Base-by-base conservation (phyloP, 2,329 filamentous ascomycete species). In the Penicillium sclerotiorum region DNA sequence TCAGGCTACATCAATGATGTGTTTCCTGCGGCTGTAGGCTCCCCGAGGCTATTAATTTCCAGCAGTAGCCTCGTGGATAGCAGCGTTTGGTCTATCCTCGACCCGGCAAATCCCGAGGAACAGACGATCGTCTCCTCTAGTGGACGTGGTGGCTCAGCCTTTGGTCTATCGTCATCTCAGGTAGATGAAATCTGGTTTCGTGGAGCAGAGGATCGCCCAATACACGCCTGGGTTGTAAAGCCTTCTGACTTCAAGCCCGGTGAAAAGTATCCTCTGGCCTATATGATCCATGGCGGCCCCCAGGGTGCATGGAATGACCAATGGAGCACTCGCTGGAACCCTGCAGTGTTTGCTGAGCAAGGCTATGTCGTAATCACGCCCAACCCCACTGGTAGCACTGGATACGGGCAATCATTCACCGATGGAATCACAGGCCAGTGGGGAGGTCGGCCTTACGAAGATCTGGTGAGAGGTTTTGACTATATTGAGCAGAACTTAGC, bases 311-410 rank as follows among this genome's bases (percentile, higher is more conserved):
- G 77, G 77, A 71, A 71, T n/a, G 79, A 84, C 53, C 68, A 72
- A 41, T 83, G 80, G 80, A 75, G 73, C 42, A 77, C 72, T 4
- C 66, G 80, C 55, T 81, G 77, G 76, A 83, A 84, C 52, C 71
- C 75, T 1, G 76, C 77, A 1, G 68, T 81, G 3, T 85, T 81
- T 69, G 82, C 82, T 4, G 80, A 84, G 57, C 80, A 85, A 60
- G 83, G 82, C 8, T 85, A 84, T 51, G 70, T 84, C 8, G 77
- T 84, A 2, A 70, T 85, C n/a, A 70, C 76, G 5, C 83, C 83
- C 3, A 84, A 85, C 55, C 77, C 82, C 2, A 80, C 80, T 0
- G 83, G 82, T 17, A 83, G 80, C 48, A 76, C 74, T 2, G 80
- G 81, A 1, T 86, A 81, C 50, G 83, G 82, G 1, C 70, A 82